Base-by-base conservation (phyloP, 2,329 filamentous ascomycete species). In the Curvularia spicifera region DNA sequence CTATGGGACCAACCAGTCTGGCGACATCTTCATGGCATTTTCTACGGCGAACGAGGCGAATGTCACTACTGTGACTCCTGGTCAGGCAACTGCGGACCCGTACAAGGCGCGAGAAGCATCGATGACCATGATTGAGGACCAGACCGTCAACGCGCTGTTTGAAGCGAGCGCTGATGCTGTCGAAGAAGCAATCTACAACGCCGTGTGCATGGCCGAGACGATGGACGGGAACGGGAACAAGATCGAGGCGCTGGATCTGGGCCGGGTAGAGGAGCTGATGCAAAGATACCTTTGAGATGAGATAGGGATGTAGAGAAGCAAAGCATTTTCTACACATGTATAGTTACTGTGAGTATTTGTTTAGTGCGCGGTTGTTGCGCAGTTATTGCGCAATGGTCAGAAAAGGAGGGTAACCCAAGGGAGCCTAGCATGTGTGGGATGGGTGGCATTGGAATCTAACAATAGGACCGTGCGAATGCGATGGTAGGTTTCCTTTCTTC, bases 1-100 rank as follows among this genome's bases (percentile, higher is more conserved):
- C 1, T 84, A 85, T 58, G 87, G 86, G 0, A 79, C 81, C 43
- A 89, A 89, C 61, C 81, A 80, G 10, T 89, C 85, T 0, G 88
- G 87, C 0, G 87, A 90, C 59, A 85, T 90, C 57, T 89, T 89
- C 69, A 77, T 90, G 2, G 87, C 87, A 4, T 85, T 90, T 58
- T 89, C 86, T 7, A 90, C 87, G 0, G 87, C 79, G 5, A 85
- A 83, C 57, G 77, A 79, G 43, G 75, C 86, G 1, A 75, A 78
- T 2, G 78, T 82, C 37, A 80, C 83, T 64, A 76, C 73, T 6
- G 54, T 70, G 42, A 70, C 66, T 6, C 60, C 71, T 3, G 64
- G 67, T 40, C 54, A 59, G 12, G 57, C 59, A 29, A 56, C 55
- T 1, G 66, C 67, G 3, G 73, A 78, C 61, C 71, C 69, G 10